Base-by-base conservation (phyloP, 2,329 filamentous ascomycete genomes). In the Venturia effusa region DNA sequence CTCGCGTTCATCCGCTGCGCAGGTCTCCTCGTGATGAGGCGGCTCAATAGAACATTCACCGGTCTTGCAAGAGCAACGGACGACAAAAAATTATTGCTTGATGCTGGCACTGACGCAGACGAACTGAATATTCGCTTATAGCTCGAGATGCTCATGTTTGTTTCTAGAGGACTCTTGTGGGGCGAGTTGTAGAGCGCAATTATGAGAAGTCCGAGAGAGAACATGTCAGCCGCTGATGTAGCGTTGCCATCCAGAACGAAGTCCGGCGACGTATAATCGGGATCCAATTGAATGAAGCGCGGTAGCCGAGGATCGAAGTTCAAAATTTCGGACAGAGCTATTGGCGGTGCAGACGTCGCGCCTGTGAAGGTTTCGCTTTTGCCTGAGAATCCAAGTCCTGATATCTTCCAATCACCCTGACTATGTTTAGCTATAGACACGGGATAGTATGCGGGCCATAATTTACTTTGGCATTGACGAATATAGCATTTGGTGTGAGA, bases 181-280 rank as follows among this genome's bases (percentile, higher is more conserved):
- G 94, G 94, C n/a, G 88, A 91, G 74, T 97, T 97, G 76, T 97
- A 97, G 2, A 97, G 81, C 2, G 94, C 86, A 63, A 97, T 81
- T 64, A 94, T 93, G 40, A 99, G 77, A 57, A 99, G 80, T 11
- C 94, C 94, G 22, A 99, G 79, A 1, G 91, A 96, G 77, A 97
- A 99, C 81, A 99, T 89, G 75, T 99, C 94, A 62, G 92, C 88
- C 22, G 90, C 85, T 0, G 87, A 78, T 6, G 90, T 93, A 62
- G 97, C 82, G 72, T 92, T 95, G 66, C 88, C 90, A 75, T 99
- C 94, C 66, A 99, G 80, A 59, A 95, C 88, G 70, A 97, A 96
- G 75, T 99, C 94, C 1, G 94, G 94, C 1, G 92, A 96, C 0
- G 90, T 89, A 72, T 91, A 99, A 77, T 99, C 93, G 67, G 97